Conservation (phyloP, 1,284 basidiomycete species). For the Trichosporon sp. region DNA sequence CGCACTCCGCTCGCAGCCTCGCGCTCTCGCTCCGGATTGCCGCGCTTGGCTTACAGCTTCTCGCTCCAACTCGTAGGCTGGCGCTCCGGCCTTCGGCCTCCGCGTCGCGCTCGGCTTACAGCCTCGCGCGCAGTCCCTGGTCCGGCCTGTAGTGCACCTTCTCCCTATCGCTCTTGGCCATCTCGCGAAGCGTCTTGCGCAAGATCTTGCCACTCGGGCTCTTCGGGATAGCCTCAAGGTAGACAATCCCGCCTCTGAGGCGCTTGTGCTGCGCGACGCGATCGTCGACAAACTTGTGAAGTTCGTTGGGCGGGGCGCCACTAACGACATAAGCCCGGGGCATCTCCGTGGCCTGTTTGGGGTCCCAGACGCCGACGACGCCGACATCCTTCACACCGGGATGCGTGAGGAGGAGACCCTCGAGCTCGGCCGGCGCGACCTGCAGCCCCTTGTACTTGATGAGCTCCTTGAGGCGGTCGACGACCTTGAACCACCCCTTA, state of each 20-base stretch:
- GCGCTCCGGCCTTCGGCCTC: background rate
- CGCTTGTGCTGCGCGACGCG: slow-evolving; percentile 53
- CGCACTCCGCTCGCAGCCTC: no score
- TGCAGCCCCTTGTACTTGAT: slow-evolving; percentile 63
- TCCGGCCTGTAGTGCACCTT: background rate
- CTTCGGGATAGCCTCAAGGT: slow-evolving; percentile 52
- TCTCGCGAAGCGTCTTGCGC: slow-evolving; percentile 25
- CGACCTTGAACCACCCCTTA: slow-evolving; percentile 54
- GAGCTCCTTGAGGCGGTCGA: slow-evolving; percentile 61
- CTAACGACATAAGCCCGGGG: slow-evolving; percentile 28
- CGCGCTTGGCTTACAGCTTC: no score
- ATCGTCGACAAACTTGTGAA: slow-evolving; percentile 44
- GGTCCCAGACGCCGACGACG: slow-evolving; percentile 62
- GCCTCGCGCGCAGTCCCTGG: background rate
- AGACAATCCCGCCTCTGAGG: slow-evolving; percentile 50
- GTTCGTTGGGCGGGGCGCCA: background rate
- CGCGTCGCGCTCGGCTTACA: background rate
- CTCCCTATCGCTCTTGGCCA: slow-evolving; percentile 1
- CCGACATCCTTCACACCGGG: slow-evolving; percentile 64
- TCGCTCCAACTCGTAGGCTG: no score
- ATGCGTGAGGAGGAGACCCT: slow-evolving; percentile 65
- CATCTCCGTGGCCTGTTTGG: slow-evolving; percentile 56
- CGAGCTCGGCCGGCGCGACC: slow-evolving; percentile 80
- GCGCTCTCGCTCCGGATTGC: no score
- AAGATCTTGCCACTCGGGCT: slow-evolving; percentile 44